Base-by-base conservation (phyloP, 176 grass and related monocot genomes). In the bread wheat (Triticum aestivum) region DNA sequence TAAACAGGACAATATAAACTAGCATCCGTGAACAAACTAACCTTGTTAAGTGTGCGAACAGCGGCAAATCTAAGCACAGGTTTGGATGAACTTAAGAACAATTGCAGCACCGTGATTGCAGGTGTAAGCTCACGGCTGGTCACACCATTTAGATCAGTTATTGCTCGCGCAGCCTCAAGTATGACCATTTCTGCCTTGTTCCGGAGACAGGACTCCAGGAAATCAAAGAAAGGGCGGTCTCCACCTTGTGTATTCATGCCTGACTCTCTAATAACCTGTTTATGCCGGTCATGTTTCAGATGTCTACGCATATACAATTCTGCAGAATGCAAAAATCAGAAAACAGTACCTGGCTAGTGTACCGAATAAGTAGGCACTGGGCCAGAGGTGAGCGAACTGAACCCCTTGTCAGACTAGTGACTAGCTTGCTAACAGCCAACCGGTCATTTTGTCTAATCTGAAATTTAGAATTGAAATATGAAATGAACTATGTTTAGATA, bases 51-150 rank as follows among this genome's bases (percentile, higher is more conserved):
- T 4, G 97, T 99, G 66, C 97, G 90, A 76, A 99, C 94, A 78
- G 97, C 97, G 3, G 97, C 97, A 80, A 99, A 99, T 58, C 97
- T 80, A 79, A 99, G 94, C 63, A 99, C 92, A n/a, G 97, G 97
- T 87, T 99, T 99, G 3, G 97, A 99, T 79, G 97, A 99, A 91
- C 97, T 99, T 88, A 99, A 92, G 88, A 99, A 99, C 61, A 99
- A 82, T 81, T 99, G 97, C 41, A 99, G 90, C 73, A 99, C 94
- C 38, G 94, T 94, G 51, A 99, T 96, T 86, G 97, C 97, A 90
- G 97, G 97, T 58, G 94, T 96, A 79, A 99, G 93, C 80, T 99
- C 97, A 3, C 94, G 90, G 79, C 85, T 96, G 65, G 97, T 94
- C n/a, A 99, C 97, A 59, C 97, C 97, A 81, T 79, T 99, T 69